These are phyloP conservation scores for Phialophora tarda DNA, from an alignment of 2,329 filamentous ascomycete species.

Conservation along the genomic window DNA sequence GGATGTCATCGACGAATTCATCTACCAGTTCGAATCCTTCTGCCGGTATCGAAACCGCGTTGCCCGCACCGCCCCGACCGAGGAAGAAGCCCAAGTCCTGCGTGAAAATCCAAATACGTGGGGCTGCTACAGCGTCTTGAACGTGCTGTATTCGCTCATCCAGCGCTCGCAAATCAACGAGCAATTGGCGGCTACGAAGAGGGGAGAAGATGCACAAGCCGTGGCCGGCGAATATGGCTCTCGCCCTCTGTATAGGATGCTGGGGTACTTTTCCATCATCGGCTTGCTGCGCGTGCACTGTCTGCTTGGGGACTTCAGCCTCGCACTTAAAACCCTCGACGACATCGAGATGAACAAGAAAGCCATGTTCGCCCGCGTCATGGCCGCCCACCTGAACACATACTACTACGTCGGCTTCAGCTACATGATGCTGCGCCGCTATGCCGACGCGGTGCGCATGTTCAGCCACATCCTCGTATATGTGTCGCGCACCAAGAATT, in stretches of 20 bases:
- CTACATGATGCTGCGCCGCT: constrained; percentile 99
- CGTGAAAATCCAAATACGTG: constrained; percentile 98
- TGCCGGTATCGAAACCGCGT: constrained; percentile 94
- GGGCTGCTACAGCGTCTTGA: constrained; percentile 99
- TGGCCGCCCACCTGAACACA: constrained; percentile 99
- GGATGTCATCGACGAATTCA: constrained; percentile 99
- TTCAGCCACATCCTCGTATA: constrained; percentile 99
- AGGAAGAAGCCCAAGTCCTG: constrained; percentile 89
- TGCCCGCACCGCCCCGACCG: constrained; percentile 78
- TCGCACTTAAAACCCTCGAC: constrained; percentile 97
- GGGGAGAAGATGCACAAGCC: constrained; percentile 83
- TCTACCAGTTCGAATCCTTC: constrained; percentile 99
- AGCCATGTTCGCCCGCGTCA: constrained; percentile 98
- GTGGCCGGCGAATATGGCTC: constrained; percentile 95
- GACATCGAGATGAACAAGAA: constrained; percentile 99
- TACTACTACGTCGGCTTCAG: constrained; percentile 99
- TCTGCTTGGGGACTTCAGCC: constrained; percentile 94
- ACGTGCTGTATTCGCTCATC: constrained; percentile 98
- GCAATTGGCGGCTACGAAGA: constrained; percentile 92
- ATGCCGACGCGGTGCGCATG: constrained; percentile 98
- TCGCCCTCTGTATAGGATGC: constrained; percentile 94
- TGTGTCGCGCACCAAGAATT: constrained; percentile 98
- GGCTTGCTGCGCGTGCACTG: constrained; percentile 95
- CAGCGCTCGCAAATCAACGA: constrained; percentile 98
- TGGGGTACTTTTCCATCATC: constrained; percentile 99